Percentiles rank a stretch among this genome's conserved stretches.
Evolutionary conservation across 2,329 filamentous ascomycete species (phyloP).

Genomic region (Helminthosporium solani): DNA sequence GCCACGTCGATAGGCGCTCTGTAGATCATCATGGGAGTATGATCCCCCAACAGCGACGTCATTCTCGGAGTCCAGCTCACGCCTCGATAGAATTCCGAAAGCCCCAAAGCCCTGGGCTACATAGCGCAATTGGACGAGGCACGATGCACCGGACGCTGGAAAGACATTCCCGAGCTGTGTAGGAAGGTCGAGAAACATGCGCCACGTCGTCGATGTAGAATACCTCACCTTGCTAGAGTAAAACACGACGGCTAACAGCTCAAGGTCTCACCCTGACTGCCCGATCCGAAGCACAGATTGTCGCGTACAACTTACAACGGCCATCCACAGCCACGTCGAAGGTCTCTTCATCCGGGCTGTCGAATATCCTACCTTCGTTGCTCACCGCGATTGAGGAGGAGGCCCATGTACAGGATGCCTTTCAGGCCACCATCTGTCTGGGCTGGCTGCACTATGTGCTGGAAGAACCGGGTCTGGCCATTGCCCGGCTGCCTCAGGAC

Average conservation of each 20-base stretch:
- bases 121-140: constrained; percentile 79
- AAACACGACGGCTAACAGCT: constrained; percentile 16
- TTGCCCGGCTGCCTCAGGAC: constrained; percentile 63
- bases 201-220: constrained; percentile 75
- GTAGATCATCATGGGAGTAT: constrained; percentile 39
- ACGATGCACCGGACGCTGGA: constrained; percentile 86
- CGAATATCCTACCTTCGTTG: constrained; percentile 44
- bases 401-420: constrained; percentile 54
- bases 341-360: constrained; percentile 35
- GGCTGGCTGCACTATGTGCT: constrained; percentile 83
- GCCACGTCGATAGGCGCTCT: constrained; percentile 30
- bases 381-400: constrained; percentile 43
- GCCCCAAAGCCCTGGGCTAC: constrained; percentile 79
- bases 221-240: too few relatives aligned
- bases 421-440: constrained; percentile 80
- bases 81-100: constrained; percentile 49
- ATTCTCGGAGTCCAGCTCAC: constrained; percentile 32
- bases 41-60: constrained; percentile 31
- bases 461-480: constrained; percentile 65
- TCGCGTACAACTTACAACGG: constrained; percentile 44
- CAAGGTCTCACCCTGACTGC: constrained; percentile 50
- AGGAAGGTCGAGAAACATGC: constrained; percentile 95
- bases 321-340: constrained; percentile 46
- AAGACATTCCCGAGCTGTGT: constrained; percentile 80
- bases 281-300: constrained; percentile 49